These are phyloP conservation scores for Naematelia aurantialba DNA, from an alignment of 768 basidiomycete species.

Conservation along the genomic window DNA sequence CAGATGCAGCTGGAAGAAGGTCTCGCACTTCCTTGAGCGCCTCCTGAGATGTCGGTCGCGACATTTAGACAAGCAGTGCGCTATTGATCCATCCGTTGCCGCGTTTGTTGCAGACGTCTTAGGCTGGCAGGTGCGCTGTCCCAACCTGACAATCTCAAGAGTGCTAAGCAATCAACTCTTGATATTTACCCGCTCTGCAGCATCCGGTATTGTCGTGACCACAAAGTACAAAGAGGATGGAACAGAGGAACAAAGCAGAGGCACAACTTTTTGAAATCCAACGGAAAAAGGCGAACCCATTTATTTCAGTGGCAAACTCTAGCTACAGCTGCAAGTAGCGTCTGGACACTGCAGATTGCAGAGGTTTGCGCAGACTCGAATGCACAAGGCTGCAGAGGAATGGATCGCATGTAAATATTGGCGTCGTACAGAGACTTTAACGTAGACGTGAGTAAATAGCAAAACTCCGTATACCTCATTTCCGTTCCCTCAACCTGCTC, in stretches of 20 bases:
- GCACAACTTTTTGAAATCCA: neutral
- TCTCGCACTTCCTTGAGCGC: neutral
- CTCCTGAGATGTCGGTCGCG: neutral
- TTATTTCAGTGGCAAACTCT: neutral
- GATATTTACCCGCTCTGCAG: too few species aligned
- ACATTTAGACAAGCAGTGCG: neutral
- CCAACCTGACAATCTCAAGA: neutral
- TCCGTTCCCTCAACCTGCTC: conserved; percentile 25
- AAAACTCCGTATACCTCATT: conserved; percentile 4
- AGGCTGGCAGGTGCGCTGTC: neutral
- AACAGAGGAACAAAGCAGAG: neutral
- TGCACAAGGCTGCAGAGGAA: too few species aligned
- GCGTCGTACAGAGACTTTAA: too few species aligned
- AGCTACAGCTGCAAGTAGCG: too few species aligned
- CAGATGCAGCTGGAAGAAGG: neutral
- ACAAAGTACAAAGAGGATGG: neutral
- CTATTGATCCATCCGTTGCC: neutral
- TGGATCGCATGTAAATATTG: too few species aligned
- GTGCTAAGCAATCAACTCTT: too few species aligned
- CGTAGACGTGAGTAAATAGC: too few species aligned
- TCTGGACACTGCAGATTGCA: too few species aligned
- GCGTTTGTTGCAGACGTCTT: neutral
- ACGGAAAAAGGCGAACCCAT: neutral
- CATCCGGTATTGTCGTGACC: too few species aligned
- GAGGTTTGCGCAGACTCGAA: too few species aligned